Percentiles rank a stretch among this genome's conserved stretches.
phyloP scores from a whole-genome alignment of 495 filamentous ascomycete genomes.

The Neurospora sp. region DNA sequence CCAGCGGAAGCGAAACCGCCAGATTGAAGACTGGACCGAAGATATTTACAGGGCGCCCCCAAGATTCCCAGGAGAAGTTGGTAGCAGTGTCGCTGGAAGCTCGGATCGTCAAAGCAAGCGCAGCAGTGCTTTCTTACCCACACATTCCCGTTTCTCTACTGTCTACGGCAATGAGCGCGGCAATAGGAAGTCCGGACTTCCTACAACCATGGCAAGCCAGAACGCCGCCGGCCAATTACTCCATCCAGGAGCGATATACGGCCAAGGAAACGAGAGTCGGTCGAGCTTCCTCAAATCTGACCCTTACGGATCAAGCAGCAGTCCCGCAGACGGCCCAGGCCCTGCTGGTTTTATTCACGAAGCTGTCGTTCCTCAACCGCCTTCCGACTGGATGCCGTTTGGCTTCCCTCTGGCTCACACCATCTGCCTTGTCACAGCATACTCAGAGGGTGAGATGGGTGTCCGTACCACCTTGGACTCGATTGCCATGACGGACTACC shows the following conservation, averaged over 20 bases:
- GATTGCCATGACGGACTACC: constrained; percentile 94
- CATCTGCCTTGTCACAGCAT: constrained; percentile 92
- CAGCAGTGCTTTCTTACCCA: constrained; percentile 66
- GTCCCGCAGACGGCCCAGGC: constrained; percentile 63
- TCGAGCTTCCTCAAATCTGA: constrained; percentile 43
- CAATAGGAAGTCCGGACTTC: constrained; percentile 39
- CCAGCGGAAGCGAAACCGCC: constrained; percentile 69
- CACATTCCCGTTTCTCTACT: constrained; percentile 88
- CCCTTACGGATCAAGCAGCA: constrained; percentile 41
- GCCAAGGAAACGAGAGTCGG: constrained; percentile 59
- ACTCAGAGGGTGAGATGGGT: constrained; percentile 91
- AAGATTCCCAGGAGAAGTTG: constrained; percentile 59
- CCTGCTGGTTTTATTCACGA: constrained; percentile 93
- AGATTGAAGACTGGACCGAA: constrained; percentile 98
- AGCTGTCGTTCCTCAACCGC: constrained; percentile 92
- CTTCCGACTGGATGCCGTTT: constrained; percentile 91
- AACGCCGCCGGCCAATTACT: constrained; percentile 71
- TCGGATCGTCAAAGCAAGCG: constrained; percentile 71
- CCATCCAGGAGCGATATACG: constrained; percentile 61
- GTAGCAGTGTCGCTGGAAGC: constrained; percentile 42
- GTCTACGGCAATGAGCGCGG: constrained; percentile 65
- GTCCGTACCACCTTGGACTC: constrained; percentile 92
- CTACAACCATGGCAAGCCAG: constrained; percentile 95
- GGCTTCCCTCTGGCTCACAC: constrained; percentile 90
- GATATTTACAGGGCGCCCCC: constrained; percentile 91